Conservation (phyloP, 495 filamentous ascomycete species). For the Astrothelium macrocarpum region DNA sequence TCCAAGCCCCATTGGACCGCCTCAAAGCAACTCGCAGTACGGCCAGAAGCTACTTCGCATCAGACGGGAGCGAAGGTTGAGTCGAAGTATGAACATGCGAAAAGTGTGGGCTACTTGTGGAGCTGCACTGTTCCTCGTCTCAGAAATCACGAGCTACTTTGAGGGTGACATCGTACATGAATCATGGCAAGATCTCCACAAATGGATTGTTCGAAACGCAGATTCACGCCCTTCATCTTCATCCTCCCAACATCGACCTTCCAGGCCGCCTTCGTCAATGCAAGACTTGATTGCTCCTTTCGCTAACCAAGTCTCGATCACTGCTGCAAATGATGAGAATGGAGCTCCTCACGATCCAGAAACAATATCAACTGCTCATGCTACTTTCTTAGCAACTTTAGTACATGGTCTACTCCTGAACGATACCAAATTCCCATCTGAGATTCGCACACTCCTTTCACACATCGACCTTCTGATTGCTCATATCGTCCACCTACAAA, state of each 20-base stretch:
- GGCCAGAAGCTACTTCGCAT: conserved; percentile 46
- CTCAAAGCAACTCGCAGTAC: conserved; percentile 48
- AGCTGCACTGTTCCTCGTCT: conserved; percentile 76
- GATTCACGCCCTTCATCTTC: not conserved
- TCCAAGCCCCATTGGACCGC: conserved; percentile 57
- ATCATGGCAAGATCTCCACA: conserved; percentile 55
- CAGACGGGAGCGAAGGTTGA: conserved; percentile 35
- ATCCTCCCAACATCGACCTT: not conserved
- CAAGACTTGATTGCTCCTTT: not conserved
- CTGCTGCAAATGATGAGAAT: not conserved
- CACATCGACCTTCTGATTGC: conserved; percentile 70
- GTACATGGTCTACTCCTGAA: conserved; percentile 60
- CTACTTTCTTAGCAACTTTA: conserved; percentile 59
- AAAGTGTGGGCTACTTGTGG: conserved; percentile 79
- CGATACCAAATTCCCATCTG: conserved; percentile 55
- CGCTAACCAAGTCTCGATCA: not conserved
- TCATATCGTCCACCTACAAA: conserved; percentile 59
- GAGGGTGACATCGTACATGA: conserved; percentile 80
- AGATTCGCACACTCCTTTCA: conserved; percentile 60
- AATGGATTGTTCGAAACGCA: conserved; percentile 33
- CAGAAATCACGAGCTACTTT: conserved; percentile 74
- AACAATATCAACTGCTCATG: conserved; percentile 68
- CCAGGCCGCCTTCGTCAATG: not conserved
- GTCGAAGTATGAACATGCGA: conserved; percentile 54
- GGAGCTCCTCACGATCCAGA: conserved; percentile 62